phyloP scores from a whole-genome alignment of 208 protist genomes.

The Wallacemonas sp. region DNA sequence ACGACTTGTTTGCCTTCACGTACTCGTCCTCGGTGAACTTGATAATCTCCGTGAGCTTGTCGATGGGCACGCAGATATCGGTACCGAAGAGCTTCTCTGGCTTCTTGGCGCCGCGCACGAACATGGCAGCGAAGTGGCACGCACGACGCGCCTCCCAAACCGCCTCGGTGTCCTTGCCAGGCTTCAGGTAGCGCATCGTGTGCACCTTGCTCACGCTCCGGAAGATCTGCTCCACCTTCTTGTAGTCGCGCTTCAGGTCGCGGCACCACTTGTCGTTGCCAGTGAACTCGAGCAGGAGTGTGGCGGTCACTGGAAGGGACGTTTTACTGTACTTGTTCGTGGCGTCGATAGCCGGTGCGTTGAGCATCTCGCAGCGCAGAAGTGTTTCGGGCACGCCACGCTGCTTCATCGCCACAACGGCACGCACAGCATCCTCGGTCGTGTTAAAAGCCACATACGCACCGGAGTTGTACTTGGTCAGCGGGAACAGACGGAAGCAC shows the following conservation, averaged over 20 bases:
- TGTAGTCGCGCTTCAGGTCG: constrained; percentile 38
- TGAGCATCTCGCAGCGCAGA: constrained; percentile 53
- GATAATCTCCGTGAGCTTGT: constrained; percentile 47
- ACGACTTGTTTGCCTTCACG: constrained; percentile 8
- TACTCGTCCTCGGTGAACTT: constrained; percentile 65
- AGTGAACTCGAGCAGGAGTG: constrained; percentile 57
- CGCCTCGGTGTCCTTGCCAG: constrained; percentile 19
- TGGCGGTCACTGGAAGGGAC: constrained; percentile 29
- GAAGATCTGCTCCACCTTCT: constrained; percentile 23
- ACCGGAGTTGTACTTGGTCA: constrained; percentile 25
- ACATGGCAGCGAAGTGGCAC: constrained; percentile 24
- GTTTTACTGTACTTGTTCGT: constrained; percentile 44
- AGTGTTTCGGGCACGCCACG: constrained; percentile 22
- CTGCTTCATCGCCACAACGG: constrained; percentile 34
- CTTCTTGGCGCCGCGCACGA: constrained; percentile 16
- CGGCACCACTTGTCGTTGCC: constrained; percentile 31
- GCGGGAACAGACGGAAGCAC: constrained; percentile 34
- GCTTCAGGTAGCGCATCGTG: constrained; percentile 29
- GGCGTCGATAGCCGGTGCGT: constrained; percentile 22
- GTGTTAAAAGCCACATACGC: constrained; percentile 30
- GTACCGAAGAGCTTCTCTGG: constrained; percentile 34
- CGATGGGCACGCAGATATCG: constrained; percentile 83
- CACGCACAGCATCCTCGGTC: constrained; percentile 24
- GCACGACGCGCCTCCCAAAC: constrained; percentile 26
- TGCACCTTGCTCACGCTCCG: background rate